Evolutionary conservation across 495 filamentous ascomycete genomes (phyloP).

Genomic region (Trichoderma erinaceum): DNA sequence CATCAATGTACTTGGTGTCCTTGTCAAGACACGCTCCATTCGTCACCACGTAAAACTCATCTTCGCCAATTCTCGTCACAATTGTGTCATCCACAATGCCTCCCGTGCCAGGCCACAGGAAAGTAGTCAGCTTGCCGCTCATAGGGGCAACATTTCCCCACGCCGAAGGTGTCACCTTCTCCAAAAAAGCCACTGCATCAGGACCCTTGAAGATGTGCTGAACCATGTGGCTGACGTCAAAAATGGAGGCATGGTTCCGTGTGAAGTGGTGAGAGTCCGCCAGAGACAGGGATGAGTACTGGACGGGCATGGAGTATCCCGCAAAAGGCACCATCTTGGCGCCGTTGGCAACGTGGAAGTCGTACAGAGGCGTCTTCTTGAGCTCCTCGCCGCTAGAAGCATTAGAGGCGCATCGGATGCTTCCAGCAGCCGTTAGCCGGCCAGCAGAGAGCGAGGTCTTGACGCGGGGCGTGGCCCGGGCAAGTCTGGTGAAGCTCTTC

Average conservation of each 20-base stretch:
- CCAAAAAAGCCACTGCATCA: conserved; percentile 68
- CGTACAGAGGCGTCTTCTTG: conserved; percentile 71
- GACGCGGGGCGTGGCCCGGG: conserved; percentile 3
- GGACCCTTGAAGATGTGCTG: conserved; percentile 66
- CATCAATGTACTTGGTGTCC: conserved; percentile 65
- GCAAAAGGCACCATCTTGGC: conserved; percentile 97
- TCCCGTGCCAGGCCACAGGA: conserved; percentile 70
- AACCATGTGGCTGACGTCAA: conserved; percentile 80
- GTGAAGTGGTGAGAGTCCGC: conserved; percentile 82
- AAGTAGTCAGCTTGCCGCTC: conserved; percentile 66
- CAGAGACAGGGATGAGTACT: conserved; percentile 70
- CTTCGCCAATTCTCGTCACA: conserved; percentile 64
- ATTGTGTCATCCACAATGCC: conserved; percentile 93
- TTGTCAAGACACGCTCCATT: conserved; percentile 91
- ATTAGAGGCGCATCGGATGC: conserved; percentile 6
- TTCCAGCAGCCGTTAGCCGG: background rate
- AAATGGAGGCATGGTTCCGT: conserved; percentile 76
- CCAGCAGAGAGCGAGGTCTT: conserved; percentile 2
- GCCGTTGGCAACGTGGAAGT: conserved; percentile 70
- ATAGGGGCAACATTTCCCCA: conserved; percentile 45
- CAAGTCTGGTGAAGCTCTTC: conserved; percentile 6
- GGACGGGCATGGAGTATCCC: conserved; percentile 87
- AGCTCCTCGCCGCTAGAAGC: conserved; percentile 23
- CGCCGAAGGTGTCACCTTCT: conserved; percentile 70
- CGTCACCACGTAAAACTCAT: conserved; percentile 84